Evolutionary conservation across 495 filamentous ascomycete species (phyloP), one percentile per base, ranked within the genome.

Genomic region (Aspergillus haitiensis): DNA sequence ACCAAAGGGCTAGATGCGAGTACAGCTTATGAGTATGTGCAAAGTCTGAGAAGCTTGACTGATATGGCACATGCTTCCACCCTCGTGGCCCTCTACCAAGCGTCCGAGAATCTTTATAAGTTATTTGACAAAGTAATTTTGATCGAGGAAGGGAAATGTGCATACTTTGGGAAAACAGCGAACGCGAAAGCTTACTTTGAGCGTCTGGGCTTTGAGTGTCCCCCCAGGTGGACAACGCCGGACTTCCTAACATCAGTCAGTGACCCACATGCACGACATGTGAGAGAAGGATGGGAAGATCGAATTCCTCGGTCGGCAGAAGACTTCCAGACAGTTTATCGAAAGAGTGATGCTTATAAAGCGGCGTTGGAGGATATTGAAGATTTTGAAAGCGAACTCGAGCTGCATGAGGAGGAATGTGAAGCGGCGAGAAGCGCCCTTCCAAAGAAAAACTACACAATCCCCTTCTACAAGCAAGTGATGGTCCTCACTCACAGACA

Each of bases 101-200:
- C 88, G 1, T 86, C 86, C 1, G 85, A 90, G 56, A 83, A 78
- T 49, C 69, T 91, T 5, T 90, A 85, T 63, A 80, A 88, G 33
- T 75, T 86, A 2, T 90, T 89, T 58, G 86, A 90, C 63, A 90
- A 90, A 60, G 85, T 89, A 0, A 68, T 90, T 12, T 71, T 91
- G 6, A 84, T 91, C 15, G 81, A 90, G 59, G 82, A 87, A 54
- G 88, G 88, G 7, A 80, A 79, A 52, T 84, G 84, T 55, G 76
- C 80, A 18, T 91, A 87, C 67, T 90, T 82, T 57, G 87, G 87
- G 7, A 79, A 76, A 3, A 72, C 80, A 0, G 76, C 82, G 31
- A 66, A 82, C 11, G 86, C 86, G 7, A 84, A 76, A 46, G 62
- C 72, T 0, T 87, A 88, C 66, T 88, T 88, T 60, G 84, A 89